Evolutionary conservation across 768 basidiomycete species (phyloP).

Genomic region (Collybiopsis confluens): DNA sequence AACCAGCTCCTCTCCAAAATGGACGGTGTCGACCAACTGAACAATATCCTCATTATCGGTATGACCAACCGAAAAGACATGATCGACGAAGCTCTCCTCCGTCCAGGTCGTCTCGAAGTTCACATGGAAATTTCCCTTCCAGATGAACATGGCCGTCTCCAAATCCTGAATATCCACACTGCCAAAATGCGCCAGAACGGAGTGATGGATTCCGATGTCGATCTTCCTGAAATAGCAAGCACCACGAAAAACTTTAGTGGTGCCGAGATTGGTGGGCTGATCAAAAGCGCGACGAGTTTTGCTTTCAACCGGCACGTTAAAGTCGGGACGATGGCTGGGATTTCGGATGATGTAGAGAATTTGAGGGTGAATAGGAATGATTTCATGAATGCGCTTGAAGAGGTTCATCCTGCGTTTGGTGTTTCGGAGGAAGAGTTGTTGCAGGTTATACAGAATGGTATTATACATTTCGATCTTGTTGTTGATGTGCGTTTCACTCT

Average conservation of each 20-base stretch:
- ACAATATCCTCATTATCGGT: slow-evolving; percentile 98
- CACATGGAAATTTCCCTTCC: slow-evolving; percentile 99
- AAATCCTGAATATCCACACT: slow-evolving; percentile 96
- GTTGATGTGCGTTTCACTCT: slow-evolving; percentile 61
- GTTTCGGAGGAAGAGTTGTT: slow-evolving; percentile 94
- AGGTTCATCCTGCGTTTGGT: slow-evolving; percentile 96
- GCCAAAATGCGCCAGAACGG: slow-evolving; percentile 88
- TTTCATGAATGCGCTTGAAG: slow-evolving; percentile 87
- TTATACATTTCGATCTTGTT: slow-evolving; percentile 76
- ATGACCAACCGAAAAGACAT: slow-evolving; percentile 99
- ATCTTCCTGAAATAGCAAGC: slow-evolving; percentile 75
- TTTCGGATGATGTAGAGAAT: slow-evolving; percentile 93
- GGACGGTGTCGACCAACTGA: slow-evolving; percentile 98
- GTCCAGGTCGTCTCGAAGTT: slow-evolving; percentile 97
- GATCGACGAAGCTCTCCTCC: slow-evolving; percentile 97
- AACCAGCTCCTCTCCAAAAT: slow-evolving; percentile 99
- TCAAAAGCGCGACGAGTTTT: slow-evolving; percentile 98
- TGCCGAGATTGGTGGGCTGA: slow-evolving; percentile 91
- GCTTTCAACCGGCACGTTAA: slow-evolving; percentile 98
- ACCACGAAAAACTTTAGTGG: slow-evolving; percentile 97
- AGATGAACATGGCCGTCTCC: slow-evolving; percentile 85
- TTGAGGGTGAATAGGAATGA: slow-evolving; percentile 82
- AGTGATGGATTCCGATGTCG: slow-evolving; percentile 85
- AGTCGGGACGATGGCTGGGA: slow-evolving; percentile 92
- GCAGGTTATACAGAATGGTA: slow-evolving; percentile 93